A percentile compares a stretch with the other conserved stretches of the same genome.
Evolutionary conservation across 2,329 filamentous ascomycete species (phyloP).

Genomic region (Pseudogymnoascus sp.): DNA sequence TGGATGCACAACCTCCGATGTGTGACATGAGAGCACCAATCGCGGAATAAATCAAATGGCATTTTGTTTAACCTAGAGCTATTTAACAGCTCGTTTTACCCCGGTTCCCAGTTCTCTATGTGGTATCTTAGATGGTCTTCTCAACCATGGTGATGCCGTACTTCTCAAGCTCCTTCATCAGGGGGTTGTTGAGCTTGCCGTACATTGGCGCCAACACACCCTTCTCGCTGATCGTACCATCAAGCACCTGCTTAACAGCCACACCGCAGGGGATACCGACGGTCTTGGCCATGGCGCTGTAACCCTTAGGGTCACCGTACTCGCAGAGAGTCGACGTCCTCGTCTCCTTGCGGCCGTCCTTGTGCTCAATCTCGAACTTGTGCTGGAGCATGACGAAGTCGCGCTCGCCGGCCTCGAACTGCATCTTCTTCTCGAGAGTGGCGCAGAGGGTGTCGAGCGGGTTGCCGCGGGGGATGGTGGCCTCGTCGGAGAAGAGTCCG

Average conservation of each 20-base stretch:
- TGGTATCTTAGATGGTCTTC: constrained; percentile 44
- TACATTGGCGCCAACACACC: constrained; percentile 72
- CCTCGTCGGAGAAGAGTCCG: constrained; percentile 56
- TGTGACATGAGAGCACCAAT: not conserved
- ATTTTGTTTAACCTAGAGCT: constrained; percentile 5
- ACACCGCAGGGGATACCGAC: constrained; percentile 70
- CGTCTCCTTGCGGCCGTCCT: constrained; percentile 69
- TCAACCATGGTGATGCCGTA: constrained; percentile 67
- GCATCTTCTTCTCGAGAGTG: constrained; percentile 84
- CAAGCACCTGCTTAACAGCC: constrained; percentile 69
- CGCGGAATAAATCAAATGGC: not conserved
- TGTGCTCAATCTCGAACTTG: constrained; percentile 76
- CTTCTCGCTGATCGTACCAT: constrained; percentile 64
- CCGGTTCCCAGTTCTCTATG: not conserved
- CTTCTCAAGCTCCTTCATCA: constrained; percentile 71
- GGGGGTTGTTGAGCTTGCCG: constrained; percentile 59
- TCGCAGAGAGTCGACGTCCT: constrained; percentile 74
- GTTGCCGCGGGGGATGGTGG: constrained; percentile 66
- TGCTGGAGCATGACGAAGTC: constrained; percentile 78
- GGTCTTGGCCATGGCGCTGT: constrained; percentile 75
- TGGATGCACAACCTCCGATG: not conserved
- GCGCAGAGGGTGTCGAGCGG: constrained; percentile 88
- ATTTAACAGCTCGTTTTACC: not conserved
- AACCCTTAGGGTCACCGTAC: constrained; percentile 71
- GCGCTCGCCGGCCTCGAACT: constrained; percentile 73